Conservation (phyloP, 805 yeast genomes). For the Metschnikowia baotianmanensis region DNA sequence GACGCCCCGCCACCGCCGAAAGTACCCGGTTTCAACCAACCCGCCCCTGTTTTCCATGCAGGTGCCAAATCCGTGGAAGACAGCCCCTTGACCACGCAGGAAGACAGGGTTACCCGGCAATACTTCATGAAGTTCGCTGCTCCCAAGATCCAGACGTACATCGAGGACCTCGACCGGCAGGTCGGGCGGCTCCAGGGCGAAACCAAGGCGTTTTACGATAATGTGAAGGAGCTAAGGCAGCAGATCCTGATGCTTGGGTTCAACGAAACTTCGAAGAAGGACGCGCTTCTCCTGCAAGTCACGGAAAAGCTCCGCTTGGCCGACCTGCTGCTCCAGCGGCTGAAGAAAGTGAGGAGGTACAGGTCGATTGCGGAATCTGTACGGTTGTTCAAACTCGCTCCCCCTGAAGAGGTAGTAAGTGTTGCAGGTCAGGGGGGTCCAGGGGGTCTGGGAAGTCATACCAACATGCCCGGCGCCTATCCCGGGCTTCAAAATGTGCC, state of each 20-base stretch:
- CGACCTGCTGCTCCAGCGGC: conserved; percentile 5
- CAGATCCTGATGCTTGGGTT: conserved; percentile 7
- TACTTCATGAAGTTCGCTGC: conserved; percentile 12
- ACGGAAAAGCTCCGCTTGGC: conserved; percentile 6
- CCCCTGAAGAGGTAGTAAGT: neutral
- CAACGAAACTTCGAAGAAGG: conserved; percentile 1
- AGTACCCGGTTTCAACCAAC: conserved; percentile 20
- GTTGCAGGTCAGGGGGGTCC: no score
- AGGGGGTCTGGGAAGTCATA: no score
- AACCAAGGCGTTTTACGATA: conserved; percentile 5
- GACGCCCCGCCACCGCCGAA: conserved; percentile 1
- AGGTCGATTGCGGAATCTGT: conserved; percentile 11
- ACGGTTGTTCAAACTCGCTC: conserved; percentile 8
- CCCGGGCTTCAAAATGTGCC: no score
- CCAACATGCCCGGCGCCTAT: no score
- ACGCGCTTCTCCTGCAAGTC: conserved; percentile 4
- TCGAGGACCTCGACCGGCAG: conserved; percentile 11
- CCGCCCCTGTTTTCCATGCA: conserved; percentile 30
- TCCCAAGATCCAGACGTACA: conserved; percentile 13
- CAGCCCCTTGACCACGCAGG: neutral
- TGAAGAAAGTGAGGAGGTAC: conserved; percentile 12
- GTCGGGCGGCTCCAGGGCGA: conserved; percentile 5
- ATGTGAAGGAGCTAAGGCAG: conserved; percentile 3
- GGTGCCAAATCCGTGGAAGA: conserved; percentile 11
- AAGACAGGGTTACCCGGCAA: conserved; percentile 7